Evolutionary conservation across 2,329 filamentous ascomycete genomes (phyloP), one percentile per base, ranked within the genome.

Genomic region (Verticillium dahliae): DNA sequence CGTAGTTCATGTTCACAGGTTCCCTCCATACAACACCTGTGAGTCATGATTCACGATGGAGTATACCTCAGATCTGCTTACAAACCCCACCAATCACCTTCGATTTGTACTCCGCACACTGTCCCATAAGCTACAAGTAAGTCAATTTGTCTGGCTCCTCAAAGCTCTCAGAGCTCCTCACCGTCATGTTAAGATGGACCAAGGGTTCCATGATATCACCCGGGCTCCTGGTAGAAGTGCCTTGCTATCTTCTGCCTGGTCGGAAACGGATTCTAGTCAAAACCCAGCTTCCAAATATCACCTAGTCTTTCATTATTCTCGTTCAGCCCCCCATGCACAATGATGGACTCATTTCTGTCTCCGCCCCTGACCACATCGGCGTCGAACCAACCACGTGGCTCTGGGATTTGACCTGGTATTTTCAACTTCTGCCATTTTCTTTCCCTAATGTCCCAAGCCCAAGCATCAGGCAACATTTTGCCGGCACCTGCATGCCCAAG

Each of bases 401-500:
- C 65, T n/a, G 76, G 76, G 14, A 56, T 57, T 15, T 68, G 67
- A 7, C 60, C 63, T 5, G 64, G 63, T 3, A 61, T 61, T 14
- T 61, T 60, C 11, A 74, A 63, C 65, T 72, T 70, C 1, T 62
- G 60, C 73, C 73, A 74, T 45, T 63, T 62, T 13, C 62, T 57
- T 7, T 63, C 56, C 57, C 69, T 66, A 10, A 78, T 61, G 61
- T 77, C 73, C 62, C 73, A 79, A 2, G 70, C 72, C 77, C 77
- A 80, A 1, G 72, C 72, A 66, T 79, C 74, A 5, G 67, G 61
- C 14, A 75, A 69, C 71, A 79, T 78, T 62, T 74, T 74, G 0
- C 76, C 77, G 0, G 76, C 76, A 5, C 74, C 75, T 1, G 70
- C 73, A 54, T 78, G 75, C 3, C 76, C 76, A 4, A 74, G 68